Conservation (phyloP, 805 yeast species). For the Debaryomyces castellii region DNA sequence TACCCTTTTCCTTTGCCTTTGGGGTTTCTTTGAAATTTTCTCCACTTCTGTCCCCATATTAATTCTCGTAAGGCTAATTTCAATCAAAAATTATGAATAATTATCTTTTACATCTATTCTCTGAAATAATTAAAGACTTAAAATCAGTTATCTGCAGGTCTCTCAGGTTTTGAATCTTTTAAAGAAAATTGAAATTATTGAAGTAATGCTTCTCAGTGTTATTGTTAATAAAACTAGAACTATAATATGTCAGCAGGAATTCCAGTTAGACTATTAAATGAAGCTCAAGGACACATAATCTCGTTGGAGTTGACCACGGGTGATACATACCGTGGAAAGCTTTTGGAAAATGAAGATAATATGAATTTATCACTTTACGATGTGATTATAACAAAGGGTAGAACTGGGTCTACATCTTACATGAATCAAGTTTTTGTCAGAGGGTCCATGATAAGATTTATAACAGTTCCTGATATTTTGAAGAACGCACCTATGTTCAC, state of each 20-base stretch:
- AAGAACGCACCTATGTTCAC: constrained; percentile 86
- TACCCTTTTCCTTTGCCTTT: constrained; percentile 31
- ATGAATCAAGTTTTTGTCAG: constrained; percentile 85
- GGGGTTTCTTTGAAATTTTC: constrained; percentile 5
- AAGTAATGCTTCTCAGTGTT: too few relatives aligned
- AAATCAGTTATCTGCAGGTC: background rate
- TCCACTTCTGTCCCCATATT: background rate
- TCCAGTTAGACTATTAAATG: constrained; percentile 83
- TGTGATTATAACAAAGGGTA: constrained; percentile 68
- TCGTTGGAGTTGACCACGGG: constrained; percentile 84
- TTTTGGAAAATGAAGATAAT: constrained; percentile 85
- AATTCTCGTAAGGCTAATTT: background rate
- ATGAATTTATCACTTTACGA: constrained; percentile 90
- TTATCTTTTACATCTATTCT: background rate
- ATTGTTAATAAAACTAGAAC: background rate
- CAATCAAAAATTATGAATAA: background rate
- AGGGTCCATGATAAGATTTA: constrained; percentile 84
- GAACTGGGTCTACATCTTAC: constrained; percentile 70
- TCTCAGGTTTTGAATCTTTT: background rate
- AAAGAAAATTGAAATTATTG: background rate
- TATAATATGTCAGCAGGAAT: constrained; percentile 61
- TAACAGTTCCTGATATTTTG: constrained; percentile 85
- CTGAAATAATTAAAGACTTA: background rate
- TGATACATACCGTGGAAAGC: constrained; percentile 82
- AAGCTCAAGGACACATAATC: constrained; percentile 84